Conservation (phyloP, 352 stramenopile genomes). For the Globisporangium nagaii region DNA sequence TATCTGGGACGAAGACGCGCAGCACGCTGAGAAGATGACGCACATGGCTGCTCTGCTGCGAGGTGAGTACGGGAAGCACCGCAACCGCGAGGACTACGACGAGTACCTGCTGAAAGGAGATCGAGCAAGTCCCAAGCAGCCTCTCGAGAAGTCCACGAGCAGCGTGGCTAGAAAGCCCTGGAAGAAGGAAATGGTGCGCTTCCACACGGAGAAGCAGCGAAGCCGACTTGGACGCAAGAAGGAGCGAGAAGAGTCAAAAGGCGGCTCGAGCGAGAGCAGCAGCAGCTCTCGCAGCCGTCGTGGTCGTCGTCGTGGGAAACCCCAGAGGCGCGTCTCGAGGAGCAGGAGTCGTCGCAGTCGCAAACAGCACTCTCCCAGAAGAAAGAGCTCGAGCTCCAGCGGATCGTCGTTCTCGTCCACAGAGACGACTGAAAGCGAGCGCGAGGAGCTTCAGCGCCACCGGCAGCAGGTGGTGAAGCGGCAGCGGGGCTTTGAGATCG, state of each 20-base stretch:
- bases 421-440: conserved; percentile 6
- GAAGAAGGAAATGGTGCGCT: conserved; percentile 5
- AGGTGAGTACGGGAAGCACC: conserved; percentile 26
- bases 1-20: conserved; percentile 4
- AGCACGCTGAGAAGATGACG: conserved; percentile 9
- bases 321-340: neutral
- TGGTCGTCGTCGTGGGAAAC: neutral
- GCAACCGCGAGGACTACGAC: conserved; percentile 41
- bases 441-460: neutral
- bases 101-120: conserved; percentile 22
- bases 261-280: neutral
- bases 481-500: conserved; percentile 33
- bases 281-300: neutral
- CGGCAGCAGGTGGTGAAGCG: neutral
- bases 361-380: neutral
- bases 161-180: neutral
- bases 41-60: conserved; percentile 13
- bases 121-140: neutral
- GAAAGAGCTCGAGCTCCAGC: neutral
- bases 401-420: conserved; percentile 1
- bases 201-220: conserved; percentile 1
- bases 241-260: conserved; percentile 5
- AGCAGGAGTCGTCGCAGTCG: neutral
- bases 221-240: neutral
- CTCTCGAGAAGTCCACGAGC: too few species aligned